Percentiles rank a stretch among this genome's conserved stretches.
Evolutionary conservation across 345 rosid genomes (phyloP).

Genomic region (Eucalyptus tenuipes): DNA sequence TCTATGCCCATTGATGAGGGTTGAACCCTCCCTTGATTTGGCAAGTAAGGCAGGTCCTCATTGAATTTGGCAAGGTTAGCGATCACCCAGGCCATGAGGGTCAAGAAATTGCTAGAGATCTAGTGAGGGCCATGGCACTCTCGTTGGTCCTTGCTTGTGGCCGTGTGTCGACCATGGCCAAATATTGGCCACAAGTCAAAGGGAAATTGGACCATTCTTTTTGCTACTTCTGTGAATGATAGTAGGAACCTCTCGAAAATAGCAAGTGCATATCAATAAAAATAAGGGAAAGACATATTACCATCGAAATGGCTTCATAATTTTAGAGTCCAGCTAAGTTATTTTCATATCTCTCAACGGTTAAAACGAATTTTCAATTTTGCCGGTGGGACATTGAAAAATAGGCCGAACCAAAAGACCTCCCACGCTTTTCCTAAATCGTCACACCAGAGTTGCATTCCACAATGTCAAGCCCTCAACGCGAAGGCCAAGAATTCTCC

Average conservation of each 20-base stretch:
- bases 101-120: too few species aligned
- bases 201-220: neutral
- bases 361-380: neutral
- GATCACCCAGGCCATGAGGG: fast-evolving
- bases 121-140: too few species aligned
- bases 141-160: fast-evolving
- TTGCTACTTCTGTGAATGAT: neutral
- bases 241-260: neutral
- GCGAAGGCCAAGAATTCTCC: neutral
- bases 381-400: neutral
- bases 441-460: neutral
- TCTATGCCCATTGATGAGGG: too few species aligned
- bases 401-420: neutral
- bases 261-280: neutral
- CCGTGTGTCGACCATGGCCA: too few species aligned
- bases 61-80: fast-evolving
- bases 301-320: neutral
- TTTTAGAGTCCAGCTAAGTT: neutral
- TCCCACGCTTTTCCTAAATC: neutral
- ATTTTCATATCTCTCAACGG: neutral
- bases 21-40: too few species aligned
- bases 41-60: too few species aligned
- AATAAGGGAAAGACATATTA: neutral
- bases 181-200: too few species aligned
- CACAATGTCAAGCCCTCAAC: neutral